Base-by-base conservation (phyloP, 345 rosid species). In the Cochlearia excelsa region DNA sequence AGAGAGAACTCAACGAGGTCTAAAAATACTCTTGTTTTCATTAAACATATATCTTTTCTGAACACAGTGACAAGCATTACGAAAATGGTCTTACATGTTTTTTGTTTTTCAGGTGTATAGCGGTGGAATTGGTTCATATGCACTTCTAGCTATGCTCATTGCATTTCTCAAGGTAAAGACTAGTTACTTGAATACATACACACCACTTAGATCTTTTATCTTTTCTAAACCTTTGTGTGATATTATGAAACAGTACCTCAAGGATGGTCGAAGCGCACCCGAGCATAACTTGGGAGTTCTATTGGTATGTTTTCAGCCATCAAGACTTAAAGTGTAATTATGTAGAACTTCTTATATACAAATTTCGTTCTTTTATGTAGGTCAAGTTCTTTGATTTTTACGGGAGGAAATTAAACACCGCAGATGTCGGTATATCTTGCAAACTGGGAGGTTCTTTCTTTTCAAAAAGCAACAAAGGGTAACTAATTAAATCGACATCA, bases 1-100 rank as follows among this genome's bases (percentile, higher is more conserved):
- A 92, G 67, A 88, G 98, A 74, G 96, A 82, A 52, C 83, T 86
- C 45, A 92, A 92, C 64, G 98, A 92, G 95, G 98, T 92, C 48
- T 69, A 68, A 51, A 57, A 4, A 47, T 39, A 45, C 9, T 53
- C 41, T 63, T 4, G 6, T 27, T 29, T 57, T 59, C 9, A 11
- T 34, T 29, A 8, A 9, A 54, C 3, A 58, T n/a, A 11, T 46
- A 30, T 26, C 59, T 3, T 40, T 52, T 4, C 2, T 6, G 33
- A 57, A 54, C 63, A 5, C 41, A 7, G 40, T 38, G 28, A 52
- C 1, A 35, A 51, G 71, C 66, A 68, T 70, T 75, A 7, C 8
- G 59, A 46, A 30, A 16, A 26, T 4, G 16, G 9, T 51, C 28
- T 26, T 46, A 27, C n/a, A 41, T 65, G 37, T 56, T 50, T 44